Conservation (phyloP, 176 grass and related monocot species). For the Paspalum notatum region DNA sequence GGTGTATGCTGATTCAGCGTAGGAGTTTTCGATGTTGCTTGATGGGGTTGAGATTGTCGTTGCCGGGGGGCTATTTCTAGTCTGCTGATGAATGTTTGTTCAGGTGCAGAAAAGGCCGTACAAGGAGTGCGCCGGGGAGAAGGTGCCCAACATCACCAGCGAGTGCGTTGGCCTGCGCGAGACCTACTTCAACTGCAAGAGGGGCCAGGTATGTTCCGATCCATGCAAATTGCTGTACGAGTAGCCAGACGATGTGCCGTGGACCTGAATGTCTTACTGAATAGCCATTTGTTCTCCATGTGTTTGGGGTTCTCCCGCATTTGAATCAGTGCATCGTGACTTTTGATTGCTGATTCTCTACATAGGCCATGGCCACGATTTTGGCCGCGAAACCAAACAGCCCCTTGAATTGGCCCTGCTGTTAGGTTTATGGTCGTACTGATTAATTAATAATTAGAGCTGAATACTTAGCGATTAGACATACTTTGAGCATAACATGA, state of each 20-base stretch:
- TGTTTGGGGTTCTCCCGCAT: not conserved
- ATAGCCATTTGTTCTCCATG: not conserved
- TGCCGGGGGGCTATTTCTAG: not conserved
- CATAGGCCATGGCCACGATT: no score
- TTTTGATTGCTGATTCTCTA: not conserved
- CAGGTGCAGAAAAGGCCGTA: conserved; percentile 91
- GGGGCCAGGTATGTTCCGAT: conserved; percentile 73
- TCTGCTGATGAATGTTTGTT: not conserved
- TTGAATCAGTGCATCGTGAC: not conserved
- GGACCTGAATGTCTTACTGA: not conserved
- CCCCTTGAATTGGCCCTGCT: not conserved
- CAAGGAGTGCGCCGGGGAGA: conserved; percentile 95
- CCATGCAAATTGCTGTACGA: not conserved
- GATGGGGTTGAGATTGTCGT: not conserved
- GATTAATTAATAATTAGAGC: not conserved
- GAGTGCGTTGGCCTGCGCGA: conserved; percentile 92
- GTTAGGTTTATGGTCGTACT: not conserved
- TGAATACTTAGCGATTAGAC: not conserved
- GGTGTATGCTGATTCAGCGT: not conserved
- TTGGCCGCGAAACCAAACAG: no score
- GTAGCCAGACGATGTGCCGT: not conserved
- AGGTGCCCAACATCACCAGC: conserved; percentile 80
- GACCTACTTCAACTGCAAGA: conserved; percentile 99
- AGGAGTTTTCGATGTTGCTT: not conserved
- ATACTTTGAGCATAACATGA: not conserved